These are phyloP conservation scores for Eucalyptus melliodora DNA, from an alignment of 345 rosid genomes.

Conservation along the genomic window DNA sequence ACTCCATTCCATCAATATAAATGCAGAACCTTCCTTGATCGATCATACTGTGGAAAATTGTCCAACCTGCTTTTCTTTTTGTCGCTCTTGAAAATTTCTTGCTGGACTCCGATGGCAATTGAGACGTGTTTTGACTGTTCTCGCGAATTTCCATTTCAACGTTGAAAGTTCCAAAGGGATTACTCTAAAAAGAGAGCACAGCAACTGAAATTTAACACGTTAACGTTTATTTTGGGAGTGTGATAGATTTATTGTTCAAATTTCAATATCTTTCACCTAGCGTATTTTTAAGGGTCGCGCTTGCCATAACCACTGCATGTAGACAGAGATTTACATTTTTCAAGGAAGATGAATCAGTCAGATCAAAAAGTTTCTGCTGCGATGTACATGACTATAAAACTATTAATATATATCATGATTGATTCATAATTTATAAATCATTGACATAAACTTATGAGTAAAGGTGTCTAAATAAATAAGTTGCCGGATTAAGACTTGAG, in stretches of 20 bases:
- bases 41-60: neutral
- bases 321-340: neutral
- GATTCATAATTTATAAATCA: too few species aligned
- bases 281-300: neutral
- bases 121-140: neutral
- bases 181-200: neutral
- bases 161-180: neutral
- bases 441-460: too few species aligned
- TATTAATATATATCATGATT: too few species aligned
- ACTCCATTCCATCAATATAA: neutral
- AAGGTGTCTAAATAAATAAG: too few species aligned
- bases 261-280: neutral
- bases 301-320: neutral
- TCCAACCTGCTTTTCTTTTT: neutral
- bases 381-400: neutral
- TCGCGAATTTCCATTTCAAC: neutral
- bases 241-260: neutral
- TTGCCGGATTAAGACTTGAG: too few species aligned
- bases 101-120: neutral
- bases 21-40: neutral
- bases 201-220: neutral
- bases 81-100: neutral
- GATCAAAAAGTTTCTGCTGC: neutral
- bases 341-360: neutral
- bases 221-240: neutral